Evolutionary conservation across 169 alveolate species (phyloP), one percentile per base, ranked within the genome.

Genomic region (Blepharisma undulans): DNA sequence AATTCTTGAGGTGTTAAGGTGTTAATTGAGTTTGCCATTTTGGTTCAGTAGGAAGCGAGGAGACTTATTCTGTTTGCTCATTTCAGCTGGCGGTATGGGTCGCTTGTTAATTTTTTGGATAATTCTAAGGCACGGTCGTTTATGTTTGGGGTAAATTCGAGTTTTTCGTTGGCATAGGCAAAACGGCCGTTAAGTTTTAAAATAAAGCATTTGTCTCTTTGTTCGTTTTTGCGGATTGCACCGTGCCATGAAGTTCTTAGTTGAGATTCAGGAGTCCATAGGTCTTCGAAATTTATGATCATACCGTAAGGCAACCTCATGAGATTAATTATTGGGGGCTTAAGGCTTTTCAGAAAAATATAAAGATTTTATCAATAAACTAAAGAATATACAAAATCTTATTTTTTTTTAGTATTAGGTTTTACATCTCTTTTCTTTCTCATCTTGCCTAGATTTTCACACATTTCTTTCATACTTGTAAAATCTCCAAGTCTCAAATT

Each of bases 391-490:
- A 48, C 66, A 48, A 48, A 48, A 48, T 48, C 66, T 48, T 48
- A 48, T 48, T 48, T 48, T 48, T 48, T 48, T 48, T 48, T 48
- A 48, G 66, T 12, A 48, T 48, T 48, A 48, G 66, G 66, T 48
- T 48, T 48, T 48, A 48, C 66, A 48, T 48, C 80, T 79, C 34
- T 29, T 34, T 33, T 79, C 61, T 33, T 79, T 34, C 87, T 1
- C 87, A 79, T 79, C 61, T 33, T 27, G 25, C 61, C 12, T 1
- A 79, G 16, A 33, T 79, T 79, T 14, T 79, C 16, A 22, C 77
- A 76, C 87, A 90, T 82, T 29, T 90, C 93, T 71, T 85, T 90
- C 93, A 90, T 90, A 30, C 66, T 84, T n/a, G 72, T 29, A 88
- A 72, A 74, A 27, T 90, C 93, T 30, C 85, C 92, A 16, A 82